Conservation (phyloP, 1,284 basidiomycete genomes). For the Heterobasidion occidentale region DNA sequence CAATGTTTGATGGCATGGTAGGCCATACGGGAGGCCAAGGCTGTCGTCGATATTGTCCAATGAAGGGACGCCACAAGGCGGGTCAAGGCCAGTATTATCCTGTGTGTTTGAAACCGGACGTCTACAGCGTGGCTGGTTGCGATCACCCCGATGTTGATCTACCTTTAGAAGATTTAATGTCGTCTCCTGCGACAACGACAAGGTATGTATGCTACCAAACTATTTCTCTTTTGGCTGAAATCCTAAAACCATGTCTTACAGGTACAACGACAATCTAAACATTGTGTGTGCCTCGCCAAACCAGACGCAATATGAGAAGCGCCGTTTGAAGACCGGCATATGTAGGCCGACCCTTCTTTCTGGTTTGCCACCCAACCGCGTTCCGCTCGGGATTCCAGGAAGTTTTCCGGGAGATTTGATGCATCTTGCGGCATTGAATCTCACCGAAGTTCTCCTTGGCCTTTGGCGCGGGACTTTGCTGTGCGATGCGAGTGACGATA, state of each 20-base stretch:
- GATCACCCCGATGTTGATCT: not conserved
- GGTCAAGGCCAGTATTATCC: constrained; percentile 4
- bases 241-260: too few species aligned
- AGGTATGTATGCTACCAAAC: not conserved
- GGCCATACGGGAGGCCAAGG: constrained; percentile 6
- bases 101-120: not conserved
- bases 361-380: not conserved
- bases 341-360: constrained; percentile 6
- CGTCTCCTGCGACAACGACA: not conserved
- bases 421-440: constrained; percentile 16
- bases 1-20: constrained; percentile 4
- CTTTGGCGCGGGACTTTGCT: constrained; percentile 15
- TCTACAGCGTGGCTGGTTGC: not conserved
- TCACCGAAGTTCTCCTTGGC: constrained; percentile 11
- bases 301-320: not conserved
- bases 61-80: constrained; percentile 1
- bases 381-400: constrained; percentile 5
- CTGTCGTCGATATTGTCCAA: constrained; percentile 6
- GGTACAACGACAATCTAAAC: too few species aligned
- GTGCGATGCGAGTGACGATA: constrained; percentile 8
- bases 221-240: too few species aligned
- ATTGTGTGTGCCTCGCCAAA: too few species aligned
- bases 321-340: constrained; percentile 1
- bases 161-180: not conserved
- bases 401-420: constrained; percentile 16